Base-by-base conservation (phyloP, 2,329 filamentous ascomycete species). In the Knufia fluminis region DNA sequence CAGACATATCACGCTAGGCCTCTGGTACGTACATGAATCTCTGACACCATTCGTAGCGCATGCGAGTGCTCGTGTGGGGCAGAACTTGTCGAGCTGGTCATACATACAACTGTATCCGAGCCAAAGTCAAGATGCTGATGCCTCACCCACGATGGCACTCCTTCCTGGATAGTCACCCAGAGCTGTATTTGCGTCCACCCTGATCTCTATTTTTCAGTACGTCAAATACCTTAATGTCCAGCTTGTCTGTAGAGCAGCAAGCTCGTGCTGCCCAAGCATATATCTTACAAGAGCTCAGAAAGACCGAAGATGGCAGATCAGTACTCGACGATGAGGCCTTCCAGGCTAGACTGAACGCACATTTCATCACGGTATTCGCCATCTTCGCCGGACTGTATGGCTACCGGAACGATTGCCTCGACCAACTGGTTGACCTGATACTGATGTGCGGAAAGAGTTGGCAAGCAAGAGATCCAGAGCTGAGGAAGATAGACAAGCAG, bases 301-400 rank as follows among this genome's bases (percentile, higher is more conserved):
- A 55, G 36, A 54, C 49, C 31, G 36, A 54, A 24, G 51, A 51
- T 50, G 56, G 56, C 14, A 10, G 17, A 9, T 17, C 45, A 19
- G 46, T 58, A 10, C 54, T 58, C 23, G 17, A 54, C 28, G 54
- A 58, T 26, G 40, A 52, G 14, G 51, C 55, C 38, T 58, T 58
- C 43, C 48, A 28, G 16, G 42, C 19, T 12, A 42, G 56, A 28
- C 44, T 58, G 33, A 52, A 58, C 23, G 52, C 50, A 49, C 55
- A 58, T 42, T 58, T 58, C 35, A 57, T 57, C 24, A 58, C 56
- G 23, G 48, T 58, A 19, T 58, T 58, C 38, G 56, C 50, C 16
- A 58, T 58, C 20, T 58, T 57, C 32, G 56, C 56, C 22, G 56
- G 57, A 41, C 48, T 58, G 8, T 58, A 58, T 43, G 56, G 56